These are phyloP conservation scores for Saprolegnia diclina DNA, from an alignment of 352 stramenopile genomes.

Conservation along the genomic window DNA sequence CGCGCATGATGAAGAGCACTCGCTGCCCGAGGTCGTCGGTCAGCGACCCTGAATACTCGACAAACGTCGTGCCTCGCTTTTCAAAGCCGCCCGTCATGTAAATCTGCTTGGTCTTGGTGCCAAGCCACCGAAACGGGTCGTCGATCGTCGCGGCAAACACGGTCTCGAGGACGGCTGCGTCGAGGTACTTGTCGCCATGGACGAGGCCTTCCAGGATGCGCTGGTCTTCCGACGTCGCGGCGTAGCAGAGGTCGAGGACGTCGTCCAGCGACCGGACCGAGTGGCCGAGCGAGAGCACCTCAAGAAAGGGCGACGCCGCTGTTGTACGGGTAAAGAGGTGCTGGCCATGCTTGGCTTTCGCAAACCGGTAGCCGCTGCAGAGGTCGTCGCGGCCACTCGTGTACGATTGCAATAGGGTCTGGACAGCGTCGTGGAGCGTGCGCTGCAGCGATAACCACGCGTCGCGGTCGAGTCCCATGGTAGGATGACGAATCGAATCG, in stretches of 20 bases:
- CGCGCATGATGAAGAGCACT: background rate
- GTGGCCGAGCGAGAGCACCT: background rate
- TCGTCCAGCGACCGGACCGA: conserved; percentile 6
- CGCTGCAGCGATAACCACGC: too few species aligned
- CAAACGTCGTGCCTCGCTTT: conserved; percentile 2
- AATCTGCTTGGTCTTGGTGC: background rate
- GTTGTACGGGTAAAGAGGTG: background rate
- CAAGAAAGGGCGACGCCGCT: background rate
- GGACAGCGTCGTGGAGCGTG: too few species aligned
- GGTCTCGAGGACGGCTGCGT: background rate
- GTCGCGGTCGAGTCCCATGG: too few species aligned
- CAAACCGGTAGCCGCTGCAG: background rate
- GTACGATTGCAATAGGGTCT: background rate
- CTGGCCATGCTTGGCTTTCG: conserved; percentile 6
- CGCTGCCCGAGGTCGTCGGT: conserved; percentile 1
- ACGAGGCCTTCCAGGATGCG: conserved; percentile 11
- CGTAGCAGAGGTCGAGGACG: conserved; percentile 8
- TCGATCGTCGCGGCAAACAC: background rate
- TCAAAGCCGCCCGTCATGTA: conserved; percentile 12
- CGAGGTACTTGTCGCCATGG: conserved; percentile 9
- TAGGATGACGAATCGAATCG: too few species aligned
- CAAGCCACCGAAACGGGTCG: conserved; percentile 10
- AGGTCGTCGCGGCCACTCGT: background rate
- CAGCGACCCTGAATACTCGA: background rate
- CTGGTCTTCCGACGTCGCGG: background rate